Base-by-base conservation (phyloP, 108 stramenopile species). In the Cyclotella cryptica region DNA sequence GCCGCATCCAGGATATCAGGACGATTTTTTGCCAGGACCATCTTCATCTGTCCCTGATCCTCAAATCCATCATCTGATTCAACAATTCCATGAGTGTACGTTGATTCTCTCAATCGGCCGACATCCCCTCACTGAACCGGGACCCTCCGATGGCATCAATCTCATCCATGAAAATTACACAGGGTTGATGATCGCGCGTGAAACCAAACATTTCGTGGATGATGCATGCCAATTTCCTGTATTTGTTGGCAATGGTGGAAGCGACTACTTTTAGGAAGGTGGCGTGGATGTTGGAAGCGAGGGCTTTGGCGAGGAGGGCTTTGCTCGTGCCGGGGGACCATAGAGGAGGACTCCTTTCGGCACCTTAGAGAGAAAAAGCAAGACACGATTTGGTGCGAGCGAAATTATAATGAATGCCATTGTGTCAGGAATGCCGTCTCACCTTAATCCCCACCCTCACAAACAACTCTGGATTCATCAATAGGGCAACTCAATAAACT, bases 1-100 rank as follows among this genome's bases (percentile, higher is more conserved):
- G 99, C 99, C 39, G 98, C 98, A 88, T 99, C 99, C 35, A 99
- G 84, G 75, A 99, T 99, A 84, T 99, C 99, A 13, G 99, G 98
- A 71, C 99, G 92, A 87, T 99, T 99, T 29, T 98, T 99, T 6
- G 99, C 99, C 98, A 98, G 98, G 72, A 99, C 98, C 89, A 98
- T 97, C 80, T 99, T 99, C 29, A 99, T 98, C 69, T 92, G 89
- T 40, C 96, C 98, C 71, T 97, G 92, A 26, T 87, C 90, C 71
- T 98, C 97, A 74, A 99, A 99, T 10, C 99, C 99, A 81, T 99
- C 92, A 99, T 96, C 81, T 99, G 98, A 70, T 98, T 98, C 73
- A 99, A 84, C 46, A 99, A 87, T 75, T 99, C 98, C 96, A 99
- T 97, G 18, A 99, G 85, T 30, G 99, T 99, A 40, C 99, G 96